These are phyloP conservation scores for Globisporangium alternatum DNA, from an alignment of 352 stramenopile species.

Conservation along the genomic window DNA sequence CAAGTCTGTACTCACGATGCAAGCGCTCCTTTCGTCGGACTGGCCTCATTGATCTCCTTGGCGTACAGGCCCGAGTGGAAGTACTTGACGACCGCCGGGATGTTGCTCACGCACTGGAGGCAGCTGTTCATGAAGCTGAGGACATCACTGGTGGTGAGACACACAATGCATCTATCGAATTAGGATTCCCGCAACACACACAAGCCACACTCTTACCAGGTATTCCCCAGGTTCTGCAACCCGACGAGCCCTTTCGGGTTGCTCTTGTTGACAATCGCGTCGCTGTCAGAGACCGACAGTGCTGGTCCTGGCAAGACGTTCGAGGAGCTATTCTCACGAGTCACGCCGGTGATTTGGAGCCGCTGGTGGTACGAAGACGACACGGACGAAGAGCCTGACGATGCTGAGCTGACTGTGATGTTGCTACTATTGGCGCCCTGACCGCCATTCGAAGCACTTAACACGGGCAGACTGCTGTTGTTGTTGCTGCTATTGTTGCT, in stretches of 20 bases:
- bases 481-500: conserved; percentile 5
- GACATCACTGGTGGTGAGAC: not conserved
- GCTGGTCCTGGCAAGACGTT: conserved; percentile 10
- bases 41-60: conserved; percentile 55
- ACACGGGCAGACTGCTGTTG: conserved; percentile 20
- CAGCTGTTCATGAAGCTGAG: conserved; percentile 86
- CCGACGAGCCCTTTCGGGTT: conserved; percentile 47
- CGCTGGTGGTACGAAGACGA: conserved; percentile 15
- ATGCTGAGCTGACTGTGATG: conserved; percentile 5
- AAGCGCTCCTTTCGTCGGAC: conserved; percentile 58
- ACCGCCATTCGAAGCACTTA: conserved; percentile 8
- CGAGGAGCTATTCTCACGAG: conserved; percentile 12
- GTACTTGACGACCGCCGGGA: conserved; percentile 52
- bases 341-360: conserved; percentile 5
- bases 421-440: conserved; percentile 12
- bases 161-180: not conserved
- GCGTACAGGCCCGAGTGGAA: conserved; percentile 41
- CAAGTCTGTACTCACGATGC: conserved; percentile 23
- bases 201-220: conserved; percentile 37
- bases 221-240: conserved; percentile 81
- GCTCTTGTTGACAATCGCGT: conserved; percentile 22
- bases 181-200: not conserved
- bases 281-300: conserved; percentile 1
- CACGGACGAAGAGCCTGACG: not conserved
- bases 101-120: conserved; percentile 79